A percentile compares a stretch with the other conserved stretches of the same genome.
Evolutionary conservation across 495 filamentous ascomycete genomes (phyloP).

Genomic region (Penicillium robsamsonii): DNA sequence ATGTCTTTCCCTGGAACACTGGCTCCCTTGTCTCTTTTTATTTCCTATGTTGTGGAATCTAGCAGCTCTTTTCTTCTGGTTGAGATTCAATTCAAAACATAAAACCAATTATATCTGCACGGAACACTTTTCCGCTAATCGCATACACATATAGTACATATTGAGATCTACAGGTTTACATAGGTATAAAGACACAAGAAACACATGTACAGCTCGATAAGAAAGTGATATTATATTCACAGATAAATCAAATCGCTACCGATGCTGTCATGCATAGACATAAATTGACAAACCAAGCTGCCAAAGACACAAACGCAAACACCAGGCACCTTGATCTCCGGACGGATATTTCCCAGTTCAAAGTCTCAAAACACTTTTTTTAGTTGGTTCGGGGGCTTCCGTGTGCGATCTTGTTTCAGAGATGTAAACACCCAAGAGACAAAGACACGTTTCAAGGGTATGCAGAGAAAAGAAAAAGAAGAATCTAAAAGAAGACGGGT

Average conservation of each 20-base stretch:
- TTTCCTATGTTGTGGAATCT: slow-evolving; percentile 30
- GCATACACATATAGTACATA: background rate
- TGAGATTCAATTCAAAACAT: slow-evolving; percentile 6
- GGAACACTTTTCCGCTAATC: background rate
- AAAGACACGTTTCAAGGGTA: slow-evolving; percentile 3
- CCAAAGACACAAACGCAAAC: slow-evolving; percentile 29
- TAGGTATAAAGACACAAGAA: background rate
- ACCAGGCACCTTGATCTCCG: slow-evolving; percentile 33
- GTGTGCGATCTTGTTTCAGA: slow-evolving; percentile 14
- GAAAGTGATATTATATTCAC: slow-evolving; percentile 34
- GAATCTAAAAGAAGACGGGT: slow-evolving; percentile 4
- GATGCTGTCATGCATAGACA: slow-evolving; percentile 35
- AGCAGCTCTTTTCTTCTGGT: slow-evolving; percentile 23
- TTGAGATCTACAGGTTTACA: background rate
- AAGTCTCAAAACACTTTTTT: slow-evolving; percentile 34
- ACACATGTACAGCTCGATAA: slow-evolving; percentile 12
- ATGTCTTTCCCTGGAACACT: slow-evolving; percentile 10
- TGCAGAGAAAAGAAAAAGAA: slow-evolving; percentile 8
- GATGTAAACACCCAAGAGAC: background rate
- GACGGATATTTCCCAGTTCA: slow-evolving; percentile 34
- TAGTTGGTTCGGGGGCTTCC: slow-evolving; percentile 20
- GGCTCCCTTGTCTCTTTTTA: slow-evolving; percentile 25
- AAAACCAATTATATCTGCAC: background rate
- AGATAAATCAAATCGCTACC: slow-evolving; percentile 34
- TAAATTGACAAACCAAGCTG: slow-evolving; percentile 25